Base-by-base conservation (phyloP, 2,329 filamentous ascomycete genomes). In the Botrytis pseudocinerea region DNA sequence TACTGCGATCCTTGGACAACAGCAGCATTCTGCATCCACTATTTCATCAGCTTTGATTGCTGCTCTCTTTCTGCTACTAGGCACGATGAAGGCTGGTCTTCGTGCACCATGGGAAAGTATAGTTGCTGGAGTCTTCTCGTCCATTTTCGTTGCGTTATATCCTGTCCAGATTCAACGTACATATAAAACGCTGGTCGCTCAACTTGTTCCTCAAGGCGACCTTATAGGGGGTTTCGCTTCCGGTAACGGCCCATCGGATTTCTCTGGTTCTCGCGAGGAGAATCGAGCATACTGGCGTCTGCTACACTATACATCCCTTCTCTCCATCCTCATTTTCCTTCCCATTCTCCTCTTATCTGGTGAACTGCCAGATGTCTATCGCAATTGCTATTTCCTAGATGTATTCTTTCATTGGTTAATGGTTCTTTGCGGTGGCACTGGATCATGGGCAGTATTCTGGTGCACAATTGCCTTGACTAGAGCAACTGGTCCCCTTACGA, bases 321-420 rank as follows among this genome's bases (percentile, higher is more conserved):
- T 88, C 40, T 84, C 85, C 5, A 82, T 88, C 60, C 75, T 85
- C 44, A 78, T 87, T 2, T 82, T 87, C 59, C 82, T 84, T 1
- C 86, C 86, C 1, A 82, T 87, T 61, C 82, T 86, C 32, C 77
- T 87, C 40, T 74, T 88, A 28, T 85, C 84, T 2, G 86, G 86
- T 46, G 86, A 87, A 70, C 76, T 86, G 2, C 78, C 79, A 8
- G 82, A 85, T 72, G 86, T 88, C 48, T 81, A 82, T 70, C 83
- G 84, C 28, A 87, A 87, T 74, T 86, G 86, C 72, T 87, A 87
- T 71, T 85, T 87, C 79, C 82, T 88, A 18, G 86, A 88, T 73
- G 84, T 87, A 1, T 85, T 85, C 3, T 88, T 85, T 78, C 87
- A 87, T 80, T 88, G 86, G 86, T 80, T 87, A 60, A 85, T 87